Base-by-base conservation (phyloP, 495 filamentous ascomycete genomes). In the Aspergillus affinis region DNA sequence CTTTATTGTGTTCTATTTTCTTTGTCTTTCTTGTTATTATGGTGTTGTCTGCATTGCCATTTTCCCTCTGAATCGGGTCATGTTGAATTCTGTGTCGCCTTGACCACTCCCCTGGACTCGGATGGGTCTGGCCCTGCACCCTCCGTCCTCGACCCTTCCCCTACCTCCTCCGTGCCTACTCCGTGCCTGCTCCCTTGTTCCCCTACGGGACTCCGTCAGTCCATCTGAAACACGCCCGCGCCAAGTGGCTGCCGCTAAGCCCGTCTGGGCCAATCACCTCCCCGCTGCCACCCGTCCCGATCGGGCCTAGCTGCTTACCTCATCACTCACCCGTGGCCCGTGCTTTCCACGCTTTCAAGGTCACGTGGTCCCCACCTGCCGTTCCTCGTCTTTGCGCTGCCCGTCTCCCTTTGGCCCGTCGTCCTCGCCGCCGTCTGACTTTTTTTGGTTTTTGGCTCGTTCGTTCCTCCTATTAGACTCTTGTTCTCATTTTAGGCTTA, bases 311-410 rank as follows among this genome's bases (percentile, higher is more conserved):
- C 44, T 41, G 52, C 60, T 67, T 64, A 63, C 29, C 47, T 63
- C 59, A 61, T 64, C 55, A 45, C 51, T 55, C 29, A 20, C 29
- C 36, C 19, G 41, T 63, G 66, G 66, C 62, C 67, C 55, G 64
- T 63, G 64, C 64, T n/a, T 30, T 57, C 49, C 55, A 62, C 56
- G 20, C 57, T 61, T 57, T 65, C 48, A 51, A 57, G 59, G 61
- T 67, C 67, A 69, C 67, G 67, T 69, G 67, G 21, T 60, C 66
- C 54, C 63, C 63, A 64, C 62, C 58, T n/a, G 48, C 50, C 19
- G 41, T 45, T 47, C 30, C 41, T 54, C 30, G 46, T 12, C 57
- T 60, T 52, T 54, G 55, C 48, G 48, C 41, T 47, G 18, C 5
- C 27, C n/a, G 19, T 20, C 10, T 48, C 51, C 26, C 50, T 52